Evolutionary conservation across 2,329 filamentous ascomycete species (phyloP).

Genomic region (Trichoderma sp.): DNA sequence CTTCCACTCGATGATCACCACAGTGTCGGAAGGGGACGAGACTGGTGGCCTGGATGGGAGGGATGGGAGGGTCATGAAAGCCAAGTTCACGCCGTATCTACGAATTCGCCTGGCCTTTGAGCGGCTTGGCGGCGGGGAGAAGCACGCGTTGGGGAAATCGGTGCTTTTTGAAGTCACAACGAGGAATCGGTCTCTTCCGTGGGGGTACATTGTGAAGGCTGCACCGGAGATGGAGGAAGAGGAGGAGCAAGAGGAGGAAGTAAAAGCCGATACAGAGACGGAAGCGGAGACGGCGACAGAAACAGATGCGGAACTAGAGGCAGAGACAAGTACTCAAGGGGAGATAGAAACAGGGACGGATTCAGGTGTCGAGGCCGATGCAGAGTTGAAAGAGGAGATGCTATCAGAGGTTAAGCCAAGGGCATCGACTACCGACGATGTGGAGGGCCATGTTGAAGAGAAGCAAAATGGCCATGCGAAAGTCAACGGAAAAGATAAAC

Average conservation of each 20-base stretch:
- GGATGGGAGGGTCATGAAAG: constrained; percentile 12
- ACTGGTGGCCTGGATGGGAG: background rate
- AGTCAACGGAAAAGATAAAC: background rate
- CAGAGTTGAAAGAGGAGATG: background rate
- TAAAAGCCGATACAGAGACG: background rate
- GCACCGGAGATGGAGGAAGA: constrained; percentile 15
- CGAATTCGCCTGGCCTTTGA: constrained; percentile 43
- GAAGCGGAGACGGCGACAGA: background rate
- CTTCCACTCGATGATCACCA: constrained; percentile 39
- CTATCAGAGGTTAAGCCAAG: background rate
- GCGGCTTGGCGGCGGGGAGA: constrained; percentile 39
- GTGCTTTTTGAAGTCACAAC: constrained; percentile 42
- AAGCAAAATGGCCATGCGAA: background rate
- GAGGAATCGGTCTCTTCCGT: constrained; percentile 39
- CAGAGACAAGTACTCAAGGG: background rate
- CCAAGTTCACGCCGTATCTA: constrained; percentile 42
- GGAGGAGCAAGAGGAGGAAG: background rate
- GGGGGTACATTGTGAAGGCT: constrained; percentile 40
- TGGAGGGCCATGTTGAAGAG: background rate
- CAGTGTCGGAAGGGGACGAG: constrained; percentile 30
- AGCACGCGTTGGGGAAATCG: constrained; percentile 38
- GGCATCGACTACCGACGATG: background rate
- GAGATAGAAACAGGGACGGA: background rate
- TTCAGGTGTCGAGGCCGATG: background rate
- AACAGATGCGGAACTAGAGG: background rate